Conservation (phyloP, 2,329 filamentous ascomycete species). For the Aspergillus ibericus region DNA sequence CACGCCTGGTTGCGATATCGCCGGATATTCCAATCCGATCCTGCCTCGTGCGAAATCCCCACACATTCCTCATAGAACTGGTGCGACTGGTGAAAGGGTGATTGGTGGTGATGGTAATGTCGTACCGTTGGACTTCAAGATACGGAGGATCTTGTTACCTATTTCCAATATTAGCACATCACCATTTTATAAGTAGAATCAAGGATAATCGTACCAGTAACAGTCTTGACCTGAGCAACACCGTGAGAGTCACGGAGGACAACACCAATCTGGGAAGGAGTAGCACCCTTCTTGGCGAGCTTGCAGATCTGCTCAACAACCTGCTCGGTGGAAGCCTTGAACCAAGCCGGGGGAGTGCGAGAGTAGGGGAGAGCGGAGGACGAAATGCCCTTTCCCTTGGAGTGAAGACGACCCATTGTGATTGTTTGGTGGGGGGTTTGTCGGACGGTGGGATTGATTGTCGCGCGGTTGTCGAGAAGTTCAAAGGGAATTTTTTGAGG, state of each 20-base stretch:
- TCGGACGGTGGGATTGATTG: slow-evolving; percentile 30
- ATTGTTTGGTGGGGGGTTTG: slow-evolving; percentile 27
- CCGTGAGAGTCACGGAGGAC: slow-evolving; percentile 97
- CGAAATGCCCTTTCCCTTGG: slow-evolving; percentile 99
- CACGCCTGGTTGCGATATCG: not conserved
- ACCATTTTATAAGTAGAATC: no score
- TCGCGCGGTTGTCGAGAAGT: slow-evolving; percentile 11
- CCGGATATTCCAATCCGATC: slow-evolving; percentile 1
- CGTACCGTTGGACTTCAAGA: slow-evolving; percentile 96
- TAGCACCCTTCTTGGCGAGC: slow-evolving; percentile 98
- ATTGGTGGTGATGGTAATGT: slow-evolving; percentile 26
- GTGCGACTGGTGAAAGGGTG: slow-evolving; percentile 5
- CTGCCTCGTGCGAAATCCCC: not conserved
- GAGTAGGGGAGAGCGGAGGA: slow-evolving; percentile 96
- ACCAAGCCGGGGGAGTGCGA: slow-evolving; percentile 86
- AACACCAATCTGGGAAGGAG: slow-evolving; percentile 98
- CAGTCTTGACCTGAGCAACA: slow-evolving; percentile 95
- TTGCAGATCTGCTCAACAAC: slow-evolving; percentile 99
- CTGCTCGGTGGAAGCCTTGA: slow-evolving; percentile 98
- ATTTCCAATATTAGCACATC: slow-evolving; percentile 44
- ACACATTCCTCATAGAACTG: not conserved
- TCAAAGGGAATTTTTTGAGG: slow-evolving; percentile 8
- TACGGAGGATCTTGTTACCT: slow-evolving; percentile 99
- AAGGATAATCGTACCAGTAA: slow-evolving; percentile 71
- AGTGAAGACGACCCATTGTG: slow-evolving; percentile 80